Evolutionary conservation across 768 basidiomycete genomes (phyloP).

Genomic region (Chalciporus piperatus): DNA sequence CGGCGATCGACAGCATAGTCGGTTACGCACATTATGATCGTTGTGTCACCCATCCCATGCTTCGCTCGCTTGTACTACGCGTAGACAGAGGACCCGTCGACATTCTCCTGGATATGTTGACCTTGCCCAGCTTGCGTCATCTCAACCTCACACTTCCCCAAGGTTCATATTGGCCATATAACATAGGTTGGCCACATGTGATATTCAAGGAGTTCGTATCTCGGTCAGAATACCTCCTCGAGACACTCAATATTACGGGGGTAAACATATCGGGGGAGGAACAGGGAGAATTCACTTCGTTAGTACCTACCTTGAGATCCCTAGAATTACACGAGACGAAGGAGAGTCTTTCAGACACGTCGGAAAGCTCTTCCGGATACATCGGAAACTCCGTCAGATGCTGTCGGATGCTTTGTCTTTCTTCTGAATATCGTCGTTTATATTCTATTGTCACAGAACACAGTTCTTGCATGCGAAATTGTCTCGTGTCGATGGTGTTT

Average conservation of each 20-base stretch:
- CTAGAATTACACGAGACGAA: too few species aligned
- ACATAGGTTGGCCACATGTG: not conserved
- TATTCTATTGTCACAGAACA: too few species aligned
- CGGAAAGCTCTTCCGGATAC: too few species aligned
- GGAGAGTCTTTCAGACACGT: too few species aligned
- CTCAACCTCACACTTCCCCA: conserved; percentile 21
- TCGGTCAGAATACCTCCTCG: not conserved
- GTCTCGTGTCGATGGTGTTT: too few species aligned
- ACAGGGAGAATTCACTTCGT: not conserved
- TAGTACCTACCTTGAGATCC: not conserved
- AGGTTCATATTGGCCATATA: too few species aligned
- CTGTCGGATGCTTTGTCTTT: too few species aligned
- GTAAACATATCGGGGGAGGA: not conserved
- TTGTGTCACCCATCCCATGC: not conserved
- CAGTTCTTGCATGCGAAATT: too few species aligned
- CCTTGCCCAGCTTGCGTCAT: not conserved
- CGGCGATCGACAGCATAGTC: not conserved
- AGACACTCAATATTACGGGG: not conserved
- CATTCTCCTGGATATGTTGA: too few species aligned
- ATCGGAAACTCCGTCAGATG: too few species aligned
- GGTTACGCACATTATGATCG: not conserved
- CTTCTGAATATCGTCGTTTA: too few species aligned
- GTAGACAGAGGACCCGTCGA: not conserved
- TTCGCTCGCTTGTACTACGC: not conserved
- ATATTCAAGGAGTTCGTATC: not conserved